Evolutionary conservation across 257 asterid genomes (phyloP).

Genomic region (Echites panduratus): DNA sequence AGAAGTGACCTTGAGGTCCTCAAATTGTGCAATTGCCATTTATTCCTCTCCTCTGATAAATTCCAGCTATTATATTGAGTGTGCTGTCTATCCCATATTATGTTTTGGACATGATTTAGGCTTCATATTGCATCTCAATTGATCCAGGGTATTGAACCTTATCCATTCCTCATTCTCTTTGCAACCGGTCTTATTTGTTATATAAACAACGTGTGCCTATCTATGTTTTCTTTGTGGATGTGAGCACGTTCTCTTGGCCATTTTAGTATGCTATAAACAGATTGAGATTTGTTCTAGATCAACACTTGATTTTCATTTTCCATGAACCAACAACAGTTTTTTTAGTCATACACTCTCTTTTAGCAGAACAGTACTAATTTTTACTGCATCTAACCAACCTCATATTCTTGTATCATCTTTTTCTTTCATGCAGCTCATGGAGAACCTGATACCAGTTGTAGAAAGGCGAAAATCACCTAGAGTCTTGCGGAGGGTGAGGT

Average conservation of each 20-base stretch:
- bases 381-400: not conserved
- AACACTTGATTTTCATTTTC: not conserved
- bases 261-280: not conserved
- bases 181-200: too few relatives aligned
- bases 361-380: not conserved
- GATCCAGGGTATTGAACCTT: constrained; percentile 1
- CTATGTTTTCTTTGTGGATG: not conserved
- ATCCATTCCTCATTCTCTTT: too few relatives aligned
- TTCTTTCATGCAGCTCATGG: constrained; percentile 53
- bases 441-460: constrained; percentile 54
- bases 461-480: constrained; percentile 55
- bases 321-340: not conserved
- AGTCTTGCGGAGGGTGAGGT: constrained; percentile 43
- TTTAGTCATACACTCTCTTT: not conserved
- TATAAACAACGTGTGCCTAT: not conserved
- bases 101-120: not conserved
- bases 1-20: not conserved
- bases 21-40: not conserved
- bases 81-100: not conserved
- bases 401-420: not conserved
- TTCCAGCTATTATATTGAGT: not conserved
- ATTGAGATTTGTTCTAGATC: not conserved
- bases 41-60: not conserved
- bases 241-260: not conserved
- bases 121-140: not conserved